Conservation (phyloP, 148 eudicot species). For the Chenopodium berlandieri region DNA sequence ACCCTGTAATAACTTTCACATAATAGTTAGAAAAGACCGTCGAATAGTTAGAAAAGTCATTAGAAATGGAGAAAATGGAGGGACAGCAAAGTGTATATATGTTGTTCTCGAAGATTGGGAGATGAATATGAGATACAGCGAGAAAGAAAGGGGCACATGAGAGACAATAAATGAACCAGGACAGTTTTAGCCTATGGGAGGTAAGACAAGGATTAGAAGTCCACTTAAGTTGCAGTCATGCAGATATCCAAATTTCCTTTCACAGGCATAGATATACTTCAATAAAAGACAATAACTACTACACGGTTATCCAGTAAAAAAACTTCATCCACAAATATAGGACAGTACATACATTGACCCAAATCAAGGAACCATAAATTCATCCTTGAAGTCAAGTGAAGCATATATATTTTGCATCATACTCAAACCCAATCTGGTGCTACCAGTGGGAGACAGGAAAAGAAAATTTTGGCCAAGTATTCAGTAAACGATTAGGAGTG, state of each 20-base stretch:
- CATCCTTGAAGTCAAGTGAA: background rate
- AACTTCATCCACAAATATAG: background rate
- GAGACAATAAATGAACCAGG: background rate
- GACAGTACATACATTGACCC: background rate
- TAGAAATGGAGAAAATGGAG: background rate
- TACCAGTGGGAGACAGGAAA: background rate
- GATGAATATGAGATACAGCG: background rate
- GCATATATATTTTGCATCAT: background rate
- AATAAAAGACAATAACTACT: background rate
- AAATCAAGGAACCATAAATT: background rate
- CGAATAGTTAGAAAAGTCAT: too few species aligned
- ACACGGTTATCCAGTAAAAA: background rate
- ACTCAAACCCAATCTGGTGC: background rate
- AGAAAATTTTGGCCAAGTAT: too few species aligned
- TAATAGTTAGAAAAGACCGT: too few species aligned
- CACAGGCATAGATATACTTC: background rate
- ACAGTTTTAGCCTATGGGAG: background rate
- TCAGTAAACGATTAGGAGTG: too few species aligned
- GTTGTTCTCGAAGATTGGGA: background rate
- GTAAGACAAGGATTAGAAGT: background rate
- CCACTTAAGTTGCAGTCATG: background rate
- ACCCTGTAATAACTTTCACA: background rate
- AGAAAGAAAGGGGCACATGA: background rate
- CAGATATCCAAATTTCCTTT: background rate
- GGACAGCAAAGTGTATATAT: background rate